Evolutionary conservation across 345 rosid genomes (phyloP), one percentile per base, ranked within the genome.

Genomic region (Gossypium arboreum): DNA sequence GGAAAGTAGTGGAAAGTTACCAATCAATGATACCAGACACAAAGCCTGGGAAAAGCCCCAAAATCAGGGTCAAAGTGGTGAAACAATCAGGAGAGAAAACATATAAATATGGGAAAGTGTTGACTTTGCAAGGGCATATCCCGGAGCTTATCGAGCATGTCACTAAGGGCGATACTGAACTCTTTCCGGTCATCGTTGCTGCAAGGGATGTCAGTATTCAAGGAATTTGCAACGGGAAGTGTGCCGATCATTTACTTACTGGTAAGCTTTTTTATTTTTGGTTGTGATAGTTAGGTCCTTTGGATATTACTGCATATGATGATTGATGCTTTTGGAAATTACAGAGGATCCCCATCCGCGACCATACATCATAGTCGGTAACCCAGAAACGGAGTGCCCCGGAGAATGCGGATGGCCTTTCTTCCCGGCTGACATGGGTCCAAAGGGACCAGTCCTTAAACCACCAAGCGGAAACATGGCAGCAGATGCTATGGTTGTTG

Each of bases 341-440:
- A 45, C 29, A 80, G 85, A 68, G 5, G 5, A 11, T 48, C 1
- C 13, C 16, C 48, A 45, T 12, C 75, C 73, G n/a, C 87, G 29
- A 3, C 15, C 89, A 8, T 90, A 80, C 79, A 73, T 92, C 25
- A 12, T 86, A 41, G 89, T 89, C 2, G 92, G 92, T n/a, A 75
- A 92, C 68, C 91, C 95, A 39, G 86, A 80, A 79, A 66, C 20
- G 3, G 88, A 85, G 77, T 92, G 95, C 79, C 95, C 95, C 0
- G 94, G 86, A 25, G 73, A 76, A 10, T 92, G 97, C 48, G 91
- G 85, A 0, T 90, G 94, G 94, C 97, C 97, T 1, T 92, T 90
- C 82, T 75, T 74, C 73, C 80, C 10, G 68, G 47, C 90, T 0
- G 81, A 81, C 10, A 57, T 25, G 3, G 90, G 84, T 61, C 92